Base-by-base conservation (phyloP, 495 filamentous ascomycete genomes). In the Penicillium cinerascens region DNA sequence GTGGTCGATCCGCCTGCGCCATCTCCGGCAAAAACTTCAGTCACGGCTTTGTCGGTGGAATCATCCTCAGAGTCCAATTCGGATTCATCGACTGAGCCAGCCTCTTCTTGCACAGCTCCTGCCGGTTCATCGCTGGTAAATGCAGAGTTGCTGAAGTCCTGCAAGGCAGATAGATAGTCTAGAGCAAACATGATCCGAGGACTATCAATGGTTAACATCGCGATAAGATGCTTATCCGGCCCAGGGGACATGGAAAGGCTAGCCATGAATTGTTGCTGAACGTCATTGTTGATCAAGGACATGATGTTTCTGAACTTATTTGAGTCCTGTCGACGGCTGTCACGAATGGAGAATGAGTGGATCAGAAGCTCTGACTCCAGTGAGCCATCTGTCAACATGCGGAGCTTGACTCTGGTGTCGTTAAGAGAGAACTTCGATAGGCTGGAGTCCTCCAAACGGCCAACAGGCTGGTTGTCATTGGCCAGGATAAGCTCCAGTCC, bases 231-330 rank as follows among this genome's bases (percentile, higher is more conserved):
- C 54, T 83, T 82, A 8, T 96, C 86, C 27, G 85, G 71, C 3
- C 92, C 92, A 22, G 90, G 88, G 7, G 95, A 92, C 65, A 97
- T 92, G 7, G 91, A 91, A 25, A 98, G 73, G 71, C 87, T 95
- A 33, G 93, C 93, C 95, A 98, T 97, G 64, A 97, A 95, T 54
- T 87, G 84, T 71, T 97, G 93, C 63, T 95, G 88, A 9, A 93
- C 91, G 45, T 87, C 86, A 54, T 89, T 88, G 65, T 97, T 97
- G 60, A 91, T 88, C 56, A 95, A 84, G 20, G 92, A 92, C 93
- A 98, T 97, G 69, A 97, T 96, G 66, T 95, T 95, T 39, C 89
- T 82, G 79, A 92, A 98, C 67, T 96, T 96, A 69, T 96, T 97
- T 7, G 84, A 89, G 54, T 93, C 91, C 41, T 82, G 78, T 23